Evolutionary conservation across 1,284 basidiomycete species (phyloP).

Genomic region (Mycosarcoma maydis): DNA sequence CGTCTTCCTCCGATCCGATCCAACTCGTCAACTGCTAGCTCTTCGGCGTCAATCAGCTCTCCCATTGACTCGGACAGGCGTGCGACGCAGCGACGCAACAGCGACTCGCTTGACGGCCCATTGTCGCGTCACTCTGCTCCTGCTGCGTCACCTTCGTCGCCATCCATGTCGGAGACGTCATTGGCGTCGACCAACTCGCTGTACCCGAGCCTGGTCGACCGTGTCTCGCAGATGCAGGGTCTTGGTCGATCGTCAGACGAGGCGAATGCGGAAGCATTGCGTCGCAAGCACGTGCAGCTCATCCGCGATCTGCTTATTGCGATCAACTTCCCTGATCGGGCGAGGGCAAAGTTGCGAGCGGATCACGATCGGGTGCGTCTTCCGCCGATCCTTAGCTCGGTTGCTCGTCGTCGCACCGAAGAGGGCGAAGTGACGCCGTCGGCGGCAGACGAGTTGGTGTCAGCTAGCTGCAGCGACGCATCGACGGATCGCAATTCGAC

Average conservation of each 20-base stretch:
- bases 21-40: conserved; percentile 29
- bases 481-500: conserved; percentile 31
- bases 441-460: background rate
- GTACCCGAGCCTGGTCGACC: conserved; percentile 47
- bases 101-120: conserved; percentile 4
- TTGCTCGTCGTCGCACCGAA: background rate
- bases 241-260: conserved; percentile 26
- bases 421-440: conserved; percentile 38
- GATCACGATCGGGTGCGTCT: conserved; percentile 21
- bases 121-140: conserved; percentile 21
- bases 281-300: conserved; percentile 46
- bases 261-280: conserved; percentile 17
- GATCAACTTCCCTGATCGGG: conserved; percentile 54
- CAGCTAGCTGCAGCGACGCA: background rate
- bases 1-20: conserved; percentile 34
- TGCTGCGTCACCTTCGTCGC: conserved; percentile 12
- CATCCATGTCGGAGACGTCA: conserved; percentile 15
- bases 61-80: conserved; percentile 25
- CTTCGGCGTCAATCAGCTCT: conserved; percentile 40
- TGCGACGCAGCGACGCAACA: conserved; percentile 18
- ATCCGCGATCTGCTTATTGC: conserved; percentile 54
- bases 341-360: conserved; percentile 16
- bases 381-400: conserved; percentile 30
- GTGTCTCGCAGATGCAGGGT: conserved; percentile 40
- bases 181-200: conserved; percentile 11